These are phyloP conservation scores for Calonectria hongkongensis DNA, from an alignment of 2,329 filamentous ascomycete genomes.

Conservation along the genomic window DNA sequence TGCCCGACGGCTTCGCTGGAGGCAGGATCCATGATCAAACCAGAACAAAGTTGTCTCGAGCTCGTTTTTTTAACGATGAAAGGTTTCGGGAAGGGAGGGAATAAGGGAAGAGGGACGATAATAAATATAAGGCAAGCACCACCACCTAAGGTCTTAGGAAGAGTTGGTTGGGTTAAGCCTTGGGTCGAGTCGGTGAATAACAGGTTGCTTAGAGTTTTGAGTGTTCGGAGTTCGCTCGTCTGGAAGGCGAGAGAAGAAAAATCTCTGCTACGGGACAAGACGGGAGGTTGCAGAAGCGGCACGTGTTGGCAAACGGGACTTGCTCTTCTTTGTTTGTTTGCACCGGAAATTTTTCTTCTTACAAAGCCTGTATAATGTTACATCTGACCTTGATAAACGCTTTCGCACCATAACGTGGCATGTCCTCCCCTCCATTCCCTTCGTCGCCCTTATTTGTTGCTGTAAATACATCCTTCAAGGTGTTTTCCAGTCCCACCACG, in stretches of 20 bases:
- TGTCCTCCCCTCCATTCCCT: no score
- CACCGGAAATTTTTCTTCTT: neutral
- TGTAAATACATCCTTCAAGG: no score
- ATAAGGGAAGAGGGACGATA: no score
- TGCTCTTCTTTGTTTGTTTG: neutral
- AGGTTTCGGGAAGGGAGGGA: no score
- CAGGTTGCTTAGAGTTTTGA: neutral
- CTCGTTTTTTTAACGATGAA: no score
- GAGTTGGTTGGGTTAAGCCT: neutral
- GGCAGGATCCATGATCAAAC: neutral
- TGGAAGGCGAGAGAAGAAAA: neutral
- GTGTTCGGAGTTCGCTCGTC: neutral
- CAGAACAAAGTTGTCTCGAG: no score
- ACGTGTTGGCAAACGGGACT: constrained; percentile 3
- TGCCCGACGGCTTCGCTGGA: neutral
- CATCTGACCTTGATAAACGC: neutral
- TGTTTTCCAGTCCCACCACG: no score
- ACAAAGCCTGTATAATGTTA: neutral
- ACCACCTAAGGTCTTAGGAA: no score
- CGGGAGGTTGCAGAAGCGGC: constrained; percentile 6
- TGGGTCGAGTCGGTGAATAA: neutral
- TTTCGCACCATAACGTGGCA: no score
- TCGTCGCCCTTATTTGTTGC: no score
- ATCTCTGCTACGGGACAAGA: neutral
- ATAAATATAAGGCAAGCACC: neutral